Evolutionary conservation across 768 basidiomycete species (phyloP).

Genomic region (Russula abietina): DNA sequence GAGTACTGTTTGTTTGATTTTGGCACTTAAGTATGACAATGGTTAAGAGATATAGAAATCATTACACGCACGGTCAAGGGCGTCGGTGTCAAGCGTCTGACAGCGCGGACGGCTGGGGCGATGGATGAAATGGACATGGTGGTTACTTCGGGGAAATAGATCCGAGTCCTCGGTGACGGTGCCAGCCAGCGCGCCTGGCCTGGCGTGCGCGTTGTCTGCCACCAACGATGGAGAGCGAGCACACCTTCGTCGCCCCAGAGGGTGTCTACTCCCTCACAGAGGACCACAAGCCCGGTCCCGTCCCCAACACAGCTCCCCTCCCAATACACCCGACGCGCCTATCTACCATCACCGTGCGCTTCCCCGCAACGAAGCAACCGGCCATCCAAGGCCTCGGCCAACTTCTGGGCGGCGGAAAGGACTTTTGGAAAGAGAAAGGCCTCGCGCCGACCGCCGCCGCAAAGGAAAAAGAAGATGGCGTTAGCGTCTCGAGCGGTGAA

Average conservation of each 20-base stretch:
- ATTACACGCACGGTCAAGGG: slow-evolving; percentile 12
- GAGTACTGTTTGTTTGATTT: slow-evolving; percentile 6
- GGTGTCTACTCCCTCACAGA: slow-evolving; percentile 86
- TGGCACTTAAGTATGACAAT: background rate
- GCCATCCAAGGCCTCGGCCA: slow-evolving; percentile 60
- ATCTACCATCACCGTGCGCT: slow-evolving; percentile 56
- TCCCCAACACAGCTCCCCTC: slow-evolving; percentile 36
- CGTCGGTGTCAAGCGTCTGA: slow-evolving; percentile 13
- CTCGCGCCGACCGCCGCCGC: slow-evolving; percentile 12
- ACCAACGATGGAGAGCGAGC: slow-evolving; percentile 63
- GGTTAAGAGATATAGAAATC: background rate
- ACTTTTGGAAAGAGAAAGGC: slow-evolving; percentile 51
- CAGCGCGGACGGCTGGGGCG: slow-evolving; percentile 23
- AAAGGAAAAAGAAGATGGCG: slow-evolving; percentile 45
- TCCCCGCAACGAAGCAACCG: slow-evolving; percentile 49
- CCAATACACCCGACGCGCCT: slow-evolving; percentile 54
- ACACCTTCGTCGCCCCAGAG: slow-evolving; percentile 82
- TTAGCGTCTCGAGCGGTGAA: slow-evolving; percentile 78
- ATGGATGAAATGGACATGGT: slow-evolving; percentile 28
- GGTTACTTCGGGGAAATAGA: slow-evolving; percentile 22
- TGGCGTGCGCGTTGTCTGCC: slow-evolving; percentile 8
- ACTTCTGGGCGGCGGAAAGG: slow-evolving; percentile 61
- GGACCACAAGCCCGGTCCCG: slow-evolving; percentile 63
- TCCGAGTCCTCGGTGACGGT: slow-evolving; percentile 19
- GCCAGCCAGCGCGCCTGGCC: slow-evolving; percentile 3